These are phyloP conservation scores for Trametes elegans DNA, from an alignment of 768 basidiomycete species.

Conservation along the genomic window DNA sequence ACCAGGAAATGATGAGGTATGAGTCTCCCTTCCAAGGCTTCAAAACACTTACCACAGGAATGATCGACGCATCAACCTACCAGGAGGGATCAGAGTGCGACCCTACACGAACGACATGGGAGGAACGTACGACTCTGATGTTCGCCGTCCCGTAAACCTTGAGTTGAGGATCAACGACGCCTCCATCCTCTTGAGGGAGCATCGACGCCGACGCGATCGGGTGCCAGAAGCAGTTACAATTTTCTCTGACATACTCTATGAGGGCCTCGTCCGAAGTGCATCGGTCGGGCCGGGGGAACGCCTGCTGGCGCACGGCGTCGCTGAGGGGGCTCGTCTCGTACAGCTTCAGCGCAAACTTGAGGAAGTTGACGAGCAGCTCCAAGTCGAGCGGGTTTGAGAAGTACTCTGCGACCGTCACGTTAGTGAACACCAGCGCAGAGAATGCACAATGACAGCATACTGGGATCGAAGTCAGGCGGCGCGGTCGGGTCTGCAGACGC, in stretches of 20 bases:
- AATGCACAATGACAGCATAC: neutral
- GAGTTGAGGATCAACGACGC: conserved; percentile 9
- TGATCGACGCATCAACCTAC: neutral
- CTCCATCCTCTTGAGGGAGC: conserved; percentile 13
- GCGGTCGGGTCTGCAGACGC: conserved; percentile 24
- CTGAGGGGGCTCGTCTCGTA: neutral
- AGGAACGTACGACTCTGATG: conserved; percentile 10
- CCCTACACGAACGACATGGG: neutral
- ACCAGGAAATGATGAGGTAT: neutral
- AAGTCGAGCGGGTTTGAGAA: conserved; percentile 11
- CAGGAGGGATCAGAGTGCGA: neutral
- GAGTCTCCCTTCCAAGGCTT: no score
- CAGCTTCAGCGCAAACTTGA: conserved; percentile 2
- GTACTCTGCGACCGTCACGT: neutral
- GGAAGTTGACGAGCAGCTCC: neutral
- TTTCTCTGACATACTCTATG: conserved; percentile 1
- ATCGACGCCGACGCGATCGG: conserved; percentile 5
- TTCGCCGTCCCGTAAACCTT: conserved; percentile 12
- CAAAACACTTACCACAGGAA: neutral
- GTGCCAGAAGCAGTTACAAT: neutral
- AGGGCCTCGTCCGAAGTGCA: neutral
- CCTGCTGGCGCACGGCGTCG: neutral
- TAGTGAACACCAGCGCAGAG: neutral
- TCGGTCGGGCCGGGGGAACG: neutral
- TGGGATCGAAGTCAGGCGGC: conserved; percentile 29